Percentiles rank a stretch among this genome's conserved stretches.
phyloP scores from a whole-genome alignment of 768 basidiomycete species.

The Porphyrellus cyaneotinctus region DNA sequence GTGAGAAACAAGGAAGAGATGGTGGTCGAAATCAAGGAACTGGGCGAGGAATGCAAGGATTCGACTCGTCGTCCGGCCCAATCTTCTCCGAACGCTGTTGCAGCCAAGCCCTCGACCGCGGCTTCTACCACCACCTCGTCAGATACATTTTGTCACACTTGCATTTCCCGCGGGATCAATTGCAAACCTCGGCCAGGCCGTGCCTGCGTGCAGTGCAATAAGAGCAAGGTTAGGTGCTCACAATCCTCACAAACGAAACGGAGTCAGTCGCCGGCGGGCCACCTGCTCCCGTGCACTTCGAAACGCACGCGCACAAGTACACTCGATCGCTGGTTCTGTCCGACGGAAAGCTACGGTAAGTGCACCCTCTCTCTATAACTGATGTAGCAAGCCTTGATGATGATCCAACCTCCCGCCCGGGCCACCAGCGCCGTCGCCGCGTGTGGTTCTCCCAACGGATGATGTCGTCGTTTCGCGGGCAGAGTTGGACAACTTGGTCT shows the following conservation, averaged over 20 bases:
- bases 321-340: neutral
- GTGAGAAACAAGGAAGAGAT: neutral
- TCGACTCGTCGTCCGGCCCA: neutral
- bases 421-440: no score
- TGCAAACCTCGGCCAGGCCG: neutral
- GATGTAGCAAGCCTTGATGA: no score
- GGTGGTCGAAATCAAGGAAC: neutral
- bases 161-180: neutral
- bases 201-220: neutral
- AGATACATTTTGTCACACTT: neutral
- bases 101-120: no score
- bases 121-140: no score
- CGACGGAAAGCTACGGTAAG: neutral
- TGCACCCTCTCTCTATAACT: no score
- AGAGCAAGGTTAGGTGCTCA: neutral
- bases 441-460: neutral
- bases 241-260: neutral
- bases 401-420: no score
- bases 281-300: neutral
- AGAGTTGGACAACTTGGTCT: neutral
- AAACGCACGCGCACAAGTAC: neutral
- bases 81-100: neutral
- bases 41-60: neutral
- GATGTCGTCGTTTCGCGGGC: neutral
- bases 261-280: no score